Base-by-base conservation (phyloP, 306 rosid species). In the Mimosa bimucronata region DNA sequence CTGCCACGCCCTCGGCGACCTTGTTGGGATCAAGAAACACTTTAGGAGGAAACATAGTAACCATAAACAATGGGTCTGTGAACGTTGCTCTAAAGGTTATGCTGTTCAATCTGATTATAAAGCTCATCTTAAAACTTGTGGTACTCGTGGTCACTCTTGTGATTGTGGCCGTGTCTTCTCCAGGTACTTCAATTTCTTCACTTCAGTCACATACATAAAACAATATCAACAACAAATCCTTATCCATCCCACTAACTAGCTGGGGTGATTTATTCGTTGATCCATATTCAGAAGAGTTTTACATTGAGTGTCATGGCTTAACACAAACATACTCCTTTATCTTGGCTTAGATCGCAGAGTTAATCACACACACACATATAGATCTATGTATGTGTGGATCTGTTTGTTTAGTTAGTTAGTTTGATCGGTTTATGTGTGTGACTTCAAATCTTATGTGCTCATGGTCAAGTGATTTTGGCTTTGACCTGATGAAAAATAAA, bases 151-250 rank as follows among this genome's bases (percentile, higher is more conserved):
- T 76, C 98, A 95, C 83, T 95, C 98, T 25, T 95, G 98, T 48
- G 98, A 95, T 77, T 95, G 98, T 61, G 98, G 98, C 37, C 92
- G 98, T 0, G 98, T 95, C 45, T 95, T 95, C 91, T 95, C 98
- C 9, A 90, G 98, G 97, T 61, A 34, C 38, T 34, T 34, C 38
- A 34, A 34, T n/a, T n/a, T n/a, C n/a, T n/a, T n/a, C n/a, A n/a
- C n/a, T n/a, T n/a, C n/a, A n/a, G n/a, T n/a, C n/a, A n/a, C n/a
- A n/a, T n/a, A n/a, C n/a, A n/a, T n/a, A n/a, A n/a, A n/a, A n/a
- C n/a, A n/a, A n/a, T n/a, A n/a, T n/a, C n/a, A n/a, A n/a, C n/a
- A n/a, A n/a, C n/a, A n/a, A n/a, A n/a, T n/a, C n/a, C n/a, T n/a
- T n/a, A n/a, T n/a, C n/a, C n/a, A n/a, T n/a, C n/a, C n/a, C n/a